Evolutionary conservation across 2,329 filamentous ascomycete genomes (phyloP).

Genomic region (Curvularia sp.): DNA sequence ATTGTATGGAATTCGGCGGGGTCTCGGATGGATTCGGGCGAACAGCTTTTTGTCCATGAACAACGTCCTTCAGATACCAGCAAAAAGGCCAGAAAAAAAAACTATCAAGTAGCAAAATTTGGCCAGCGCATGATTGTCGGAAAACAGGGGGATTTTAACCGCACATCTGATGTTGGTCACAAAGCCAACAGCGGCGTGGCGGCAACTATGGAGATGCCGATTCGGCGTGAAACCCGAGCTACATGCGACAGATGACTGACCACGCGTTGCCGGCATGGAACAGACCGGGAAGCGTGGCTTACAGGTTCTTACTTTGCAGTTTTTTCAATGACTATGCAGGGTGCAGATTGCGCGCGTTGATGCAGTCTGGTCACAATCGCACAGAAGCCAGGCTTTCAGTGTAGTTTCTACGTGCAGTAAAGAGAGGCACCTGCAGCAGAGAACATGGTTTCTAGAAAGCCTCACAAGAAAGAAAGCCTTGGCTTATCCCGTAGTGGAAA

Average conservation of each 20-base stretch:
- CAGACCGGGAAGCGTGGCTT: constrained; percentile 22
- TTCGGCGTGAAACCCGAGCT: constrained; percentile 30
- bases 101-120: neutral
- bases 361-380: neutral
- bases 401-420: neutral
- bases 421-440: neutral
- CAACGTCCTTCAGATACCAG: neutral
- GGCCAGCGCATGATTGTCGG: neutral
- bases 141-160: neutral
- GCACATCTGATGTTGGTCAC: neutral
- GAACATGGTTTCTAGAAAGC: neutral
- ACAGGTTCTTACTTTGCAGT: constrained; percentile 23
- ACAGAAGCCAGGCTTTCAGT: neutral
- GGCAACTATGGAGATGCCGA: constrained; percentile 38
- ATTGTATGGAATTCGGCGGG: constrained; percentile 21
- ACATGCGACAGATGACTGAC: constrained; percentile 24
- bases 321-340: constrained; percentile 7
- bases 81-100: neutral
- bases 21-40: constrained; percentile 24
- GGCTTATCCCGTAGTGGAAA: neutral
- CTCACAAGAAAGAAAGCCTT: neutral
- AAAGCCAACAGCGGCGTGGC: constrained; percentile 14
- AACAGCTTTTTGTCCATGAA: neutral
- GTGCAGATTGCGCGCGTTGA: constrained; percentile 5
- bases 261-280: constrained; percentile 20